Percentiles rank a stretch among this genome's conserved stretches.
Conservation (phyloP, 345 rosid genomes). For the Boechera divaricarpa region DNA sequence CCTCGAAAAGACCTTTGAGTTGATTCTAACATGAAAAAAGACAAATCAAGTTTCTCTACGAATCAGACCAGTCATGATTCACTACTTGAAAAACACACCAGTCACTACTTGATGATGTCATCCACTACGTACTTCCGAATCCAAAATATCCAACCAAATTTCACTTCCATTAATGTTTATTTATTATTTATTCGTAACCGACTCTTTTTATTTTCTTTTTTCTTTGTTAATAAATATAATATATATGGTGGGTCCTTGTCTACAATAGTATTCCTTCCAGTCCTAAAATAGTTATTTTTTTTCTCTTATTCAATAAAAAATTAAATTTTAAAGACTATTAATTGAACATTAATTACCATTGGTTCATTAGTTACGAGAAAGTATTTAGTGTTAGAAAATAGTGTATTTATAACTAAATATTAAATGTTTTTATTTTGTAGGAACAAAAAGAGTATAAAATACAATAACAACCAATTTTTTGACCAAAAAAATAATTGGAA, state of each 20-base stretch:
- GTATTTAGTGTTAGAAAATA: too few relatives aligned
- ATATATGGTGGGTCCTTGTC: too few relatives aligned
- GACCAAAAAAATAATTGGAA: not conserved
- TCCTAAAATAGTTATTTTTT: too few relatives aligned
- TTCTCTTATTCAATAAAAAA: too few relatives aligned
- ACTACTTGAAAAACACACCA: too few relatives aligned
- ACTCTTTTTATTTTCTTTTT: too few relatives aligned
- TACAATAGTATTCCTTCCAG: too few relatives aligned
- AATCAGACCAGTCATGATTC: not conserved
- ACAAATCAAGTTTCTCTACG: constrained; percentile 10
- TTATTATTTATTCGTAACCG: not conserved
- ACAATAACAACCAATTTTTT: not conserved
- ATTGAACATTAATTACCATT: too few relatives aligned
- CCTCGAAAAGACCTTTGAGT: not conserved
- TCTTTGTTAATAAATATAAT: too few relatives aligned
- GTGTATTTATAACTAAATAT: not conserved
- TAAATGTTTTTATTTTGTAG: not conserved
- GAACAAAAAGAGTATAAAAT: not conserved
- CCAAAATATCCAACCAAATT: not conserved
- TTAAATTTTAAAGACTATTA: too few relatives aligned
- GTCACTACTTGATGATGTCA: constrained; percentile 29
- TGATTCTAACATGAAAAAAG: not conserved
- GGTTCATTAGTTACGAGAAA: too few relatives aligned
- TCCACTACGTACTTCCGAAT: constrained; percentile 27
- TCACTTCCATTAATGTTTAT: not conserved